Percentiles rank a stretch among this genome's conserved stretches.
Conservation (phyloP, 2,329 filamentous ascomycete species). For the Aquanectria penicillioides region DNA sequence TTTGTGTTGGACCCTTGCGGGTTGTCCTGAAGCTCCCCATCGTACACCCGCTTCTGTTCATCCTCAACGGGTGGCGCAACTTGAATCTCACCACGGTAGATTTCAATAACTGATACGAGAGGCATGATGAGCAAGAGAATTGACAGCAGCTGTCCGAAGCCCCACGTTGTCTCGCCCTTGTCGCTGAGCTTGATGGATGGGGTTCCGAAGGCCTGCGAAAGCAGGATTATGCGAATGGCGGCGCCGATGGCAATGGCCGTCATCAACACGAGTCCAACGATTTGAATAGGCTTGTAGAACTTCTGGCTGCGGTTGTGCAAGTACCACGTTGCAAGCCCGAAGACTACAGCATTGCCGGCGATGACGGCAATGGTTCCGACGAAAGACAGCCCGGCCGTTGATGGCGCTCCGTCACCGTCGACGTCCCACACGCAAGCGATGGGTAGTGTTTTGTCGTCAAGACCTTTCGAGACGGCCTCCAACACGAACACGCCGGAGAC, state of each 20-base stretch:
- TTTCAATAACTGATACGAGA: constrained; percentile 68
- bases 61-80: constrained; percentile 56
- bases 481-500: constrained; percentile 67
- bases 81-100: constrained; percentile 59
- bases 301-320: constrained; percentile 64
- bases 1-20: constrained; percentile 49
- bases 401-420: constrained; percentile 46
- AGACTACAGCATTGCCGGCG: constrained; percentile 66
- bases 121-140: constrained; percentile 38
- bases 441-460: constrained; percentile 64
- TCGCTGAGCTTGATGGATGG: constrained; percentile 40
- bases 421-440: constrained; percentile 70
- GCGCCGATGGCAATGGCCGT: constrained; percentile 67
- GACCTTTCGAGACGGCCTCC: constrained; percentile 60
- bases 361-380: constrained; percentile 71
- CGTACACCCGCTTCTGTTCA: constrained; percentile 49
- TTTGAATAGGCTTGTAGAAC: constrained; percentile 65
- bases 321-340: constrained; percentile 71
- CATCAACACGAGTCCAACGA: constrained; percentile 65
- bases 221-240: constrained; percentile 63
- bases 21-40: constrained; percentile 52
- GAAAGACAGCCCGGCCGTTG: constrained; percentile 59
- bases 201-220: constrained; percentile 66
- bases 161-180: constrained; percentile 36
- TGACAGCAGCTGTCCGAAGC: constrained; percentile 37